Conservation (phyloP, 371 early-diverging fungal species). For the Umbelopsis sp. region DNA sequence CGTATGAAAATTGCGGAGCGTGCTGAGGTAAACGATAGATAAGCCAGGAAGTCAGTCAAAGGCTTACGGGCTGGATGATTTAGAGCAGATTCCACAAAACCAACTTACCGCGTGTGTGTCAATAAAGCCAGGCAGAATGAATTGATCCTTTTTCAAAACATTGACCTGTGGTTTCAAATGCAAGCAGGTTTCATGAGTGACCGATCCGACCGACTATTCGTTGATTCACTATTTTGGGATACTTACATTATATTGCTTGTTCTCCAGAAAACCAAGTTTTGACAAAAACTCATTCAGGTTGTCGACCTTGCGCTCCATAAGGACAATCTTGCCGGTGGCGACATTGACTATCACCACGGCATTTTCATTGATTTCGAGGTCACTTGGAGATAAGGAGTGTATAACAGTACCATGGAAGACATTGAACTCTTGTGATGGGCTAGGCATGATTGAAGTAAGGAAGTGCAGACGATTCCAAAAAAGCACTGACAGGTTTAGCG, state of each 20-base stretch:
- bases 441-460: neutral
- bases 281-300: constrained; percentile 32
- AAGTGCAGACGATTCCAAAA: neutral
- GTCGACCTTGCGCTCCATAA: constrained; percentile 46
- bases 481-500: neutral
- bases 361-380: constrained; percentile 58
- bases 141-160: constrained; percentile 48
- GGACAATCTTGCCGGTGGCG: constrained; percentile 56
- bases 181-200: neutral
- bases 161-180: neutral
- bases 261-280: neutral
- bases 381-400: constrained; percentile 63
- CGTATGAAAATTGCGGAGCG: constrained; percentile 91
- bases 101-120: constrained; percentile 82
- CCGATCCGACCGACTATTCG: too few relatives aligned
- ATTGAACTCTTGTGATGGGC: constrained; percentile 20
- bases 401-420: constrained; percentile 71
- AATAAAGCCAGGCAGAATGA: constrained; percentile 86
- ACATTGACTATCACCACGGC: constrained; percentile 62
- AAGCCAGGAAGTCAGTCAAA: neutral
- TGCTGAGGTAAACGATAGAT: constrained; percentile 53
- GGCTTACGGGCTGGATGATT: neutral
- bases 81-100: neutral
- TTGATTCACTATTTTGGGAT: too few relatives aligned
- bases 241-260: constrained; percentile 16